Evolutionary conservation across 345 rosid species (phyloP).

Genomic region (Hypericum androsaemum): DNA sequence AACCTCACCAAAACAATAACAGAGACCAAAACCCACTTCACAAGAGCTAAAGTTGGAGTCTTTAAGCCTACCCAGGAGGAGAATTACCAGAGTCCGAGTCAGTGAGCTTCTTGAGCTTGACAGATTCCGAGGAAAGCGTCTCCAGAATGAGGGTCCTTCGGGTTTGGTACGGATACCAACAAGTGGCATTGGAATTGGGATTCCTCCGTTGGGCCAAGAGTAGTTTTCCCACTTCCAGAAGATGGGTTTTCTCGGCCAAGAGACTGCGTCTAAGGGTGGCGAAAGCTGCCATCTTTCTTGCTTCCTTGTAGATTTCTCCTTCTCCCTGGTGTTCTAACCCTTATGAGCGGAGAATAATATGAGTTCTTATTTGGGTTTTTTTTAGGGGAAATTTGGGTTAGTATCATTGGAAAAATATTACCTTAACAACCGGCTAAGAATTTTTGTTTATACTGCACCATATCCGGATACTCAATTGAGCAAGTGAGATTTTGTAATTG

Average conservation of each 20-base stretch:
- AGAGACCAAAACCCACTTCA: conserved; percentile 12
- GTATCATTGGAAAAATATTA: too few relatives aligned
- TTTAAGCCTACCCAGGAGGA: too few relatives aligned
- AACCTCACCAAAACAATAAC: not conserved
- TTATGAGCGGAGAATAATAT: too few relatives aligned
- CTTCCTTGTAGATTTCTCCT: too few relatives aligned
- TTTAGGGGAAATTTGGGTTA: too few relatives aligned
- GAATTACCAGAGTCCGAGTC: conserved; percentile 56
- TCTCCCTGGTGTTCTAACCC: too few relatives aligned
- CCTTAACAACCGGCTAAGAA: too few relatives aligned
- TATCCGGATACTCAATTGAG: too few relatives aligned
- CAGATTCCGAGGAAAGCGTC: conserved; percentile 46
- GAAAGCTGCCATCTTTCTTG: not conserved
- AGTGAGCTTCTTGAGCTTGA: conserved; percentile 47
- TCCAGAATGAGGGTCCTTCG: conserved; percentile 60
- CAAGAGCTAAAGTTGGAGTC: conserved; percentile 51
- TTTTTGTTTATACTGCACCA: too few relatives aligned
- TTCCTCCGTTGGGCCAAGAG: not conserved
- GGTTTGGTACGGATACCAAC: conserved; percentile 26
- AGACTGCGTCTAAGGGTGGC: conserved; percentile 10
- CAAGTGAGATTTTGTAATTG: too few relatives aligned
- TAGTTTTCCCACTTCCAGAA: too few relatives aligned
- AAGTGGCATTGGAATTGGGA: not conserved
- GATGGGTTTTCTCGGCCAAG: not conserved
- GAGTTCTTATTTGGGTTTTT: too few relatives aligned